These are phyloP conservation scores for Trichoderma breve DNA, from an alignment of 2,329 filamentous ascomycete species.

Conservation along the genomic window DNA sequence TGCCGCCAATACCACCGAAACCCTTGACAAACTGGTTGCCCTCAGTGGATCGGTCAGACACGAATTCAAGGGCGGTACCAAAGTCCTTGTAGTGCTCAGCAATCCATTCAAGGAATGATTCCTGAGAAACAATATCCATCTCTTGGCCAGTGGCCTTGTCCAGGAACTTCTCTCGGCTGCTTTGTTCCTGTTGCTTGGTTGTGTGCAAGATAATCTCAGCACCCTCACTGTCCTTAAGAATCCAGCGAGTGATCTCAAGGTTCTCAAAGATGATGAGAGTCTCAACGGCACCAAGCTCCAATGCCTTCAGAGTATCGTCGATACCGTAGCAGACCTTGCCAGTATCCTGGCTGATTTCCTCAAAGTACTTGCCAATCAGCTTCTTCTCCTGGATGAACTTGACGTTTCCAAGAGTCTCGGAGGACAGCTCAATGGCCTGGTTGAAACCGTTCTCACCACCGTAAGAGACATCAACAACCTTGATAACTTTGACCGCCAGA, in stretches of 20 bases:
- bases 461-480: constrained; percentile 98
- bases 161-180: constrained; percentile 79
- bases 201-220: constrained; percentile 76
- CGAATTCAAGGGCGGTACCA: constrained; percentile 91
- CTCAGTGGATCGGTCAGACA: constrained; percentile 94
- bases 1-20: constrained; percentile 95
- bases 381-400: constrained; percentile 99
- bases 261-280: constrained; percentile 97
- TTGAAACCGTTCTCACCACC: constrained; percentile 99
- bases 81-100: constrained; percentile 98
- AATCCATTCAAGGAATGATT: constrained; percentile 98
- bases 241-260: constrained; percentile 89
- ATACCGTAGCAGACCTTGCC: constrained; percentile 98
- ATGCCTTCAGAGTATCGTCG: constrained; percentile 93
- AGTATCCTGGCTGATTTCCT: constrained; percentile 97
- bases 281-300: constrained; percentile 94
- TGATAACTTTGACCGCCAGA: constrained; percentile 93
- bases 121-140: constrained; percentile 88
- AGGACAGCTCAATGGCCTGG: constrained; percentile 93
- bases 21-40: constrained; percentile 99
- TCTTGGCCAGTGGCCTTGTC: constrained; percentile 95
- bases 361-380: constrained; percentile 97
- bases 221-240: constrained; percentile 76
- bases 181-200: constrained; percentile 72
- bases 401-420: constrained; percentile 96